Conservation (phyloP, 169 alveolate genomes). For the Cryptosporidium ubiquitum region DNA sequence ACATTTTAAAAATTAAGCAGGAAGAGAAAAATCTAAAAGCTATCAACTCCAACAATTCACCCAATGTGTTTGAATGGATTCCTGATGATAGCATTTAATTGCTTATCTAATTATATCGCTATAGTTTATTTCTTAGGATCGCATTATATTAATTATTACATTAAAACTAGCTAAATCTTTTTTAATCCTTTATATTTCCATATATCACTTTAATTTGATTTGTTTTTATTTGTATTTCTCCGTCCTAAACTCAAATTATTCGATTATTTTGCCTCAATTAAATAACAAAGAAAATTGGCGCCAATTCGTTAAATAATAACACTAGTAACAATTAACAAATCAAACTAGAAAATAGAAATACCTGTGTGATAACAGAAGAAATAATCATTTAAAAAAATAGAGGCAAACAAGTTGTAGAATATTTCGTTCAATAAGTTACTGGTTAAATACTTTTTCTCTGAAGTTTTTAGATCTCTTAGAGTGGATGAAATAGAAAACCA, state of each 20-base stretch:
- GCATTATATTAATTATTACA: not conserved
- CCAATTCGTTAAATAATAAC: not conserved
- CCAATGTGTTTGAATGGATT: slow-evolving; percentile 65
- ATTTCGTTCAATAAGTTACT: not conserved
- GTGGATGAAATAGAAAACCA: not conserved
- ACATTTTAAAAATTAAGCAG: slow-evolving; percentile 32
- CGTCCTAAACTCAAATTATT: no score
- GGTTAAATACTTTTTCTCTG: not conserved
- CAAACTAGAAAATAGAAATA: not conserved
- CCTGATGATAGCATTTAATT: slow-evolving; percentile 51
- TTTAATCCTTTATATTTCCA: not conserved
- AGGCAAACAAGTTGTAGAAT: not conserved
- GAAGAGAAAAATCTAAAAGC: slow-evolving; percentile 47
- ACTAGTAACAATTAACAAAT: not conserved
- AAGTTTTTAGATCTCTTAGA: not conserved
- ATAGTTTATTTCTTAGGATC: not conserved
- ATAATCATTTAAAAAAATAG: not conserved
- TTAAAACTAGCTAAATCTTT: not conserved
- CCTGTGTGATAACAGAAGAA: slow-evolving; percentile 1
- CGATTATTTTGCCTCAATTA: no score
- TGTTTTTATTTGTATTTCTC: not conserved
- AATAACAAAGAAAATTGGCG: not conserved
- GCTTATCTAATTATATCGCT: not conserved
- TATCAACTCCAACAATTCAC: not conserved
- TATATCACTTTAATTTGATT: not conserved